Evolutionary conservation across 1,284 basidiomycete species (phyloP), one percentile per base, ranked within the genome.

Genomic region (Fomitopsis schrenkii): DNA sequence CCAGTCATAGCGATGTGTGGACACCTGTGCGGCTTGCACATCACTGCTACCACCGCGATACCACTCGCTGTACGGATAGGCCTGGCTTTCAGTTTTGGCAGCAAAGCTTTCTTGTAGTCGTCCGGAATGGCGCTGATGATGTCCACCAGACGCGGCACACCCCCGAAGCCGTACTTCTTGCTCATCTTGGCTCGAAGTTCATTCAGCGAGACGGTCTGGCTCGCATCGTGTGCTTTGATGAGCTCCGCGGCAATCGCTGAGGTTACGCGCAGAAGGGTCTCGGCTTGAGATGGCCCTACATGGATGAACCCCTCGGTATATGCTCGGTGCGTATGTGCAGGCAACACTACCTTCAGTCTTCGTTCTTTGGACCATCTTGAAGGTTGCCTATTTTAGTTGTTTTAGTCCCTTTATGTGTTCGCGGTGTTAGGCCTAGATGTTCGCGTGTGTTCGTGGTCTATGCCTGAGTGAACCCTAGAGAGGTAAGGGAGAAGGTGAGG

Each of bases 1-100:
- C 97, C 97, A 0, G 97, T 99, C 91, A 99, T 97, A 6, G 97
- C 97, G 62, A 99, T 99, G 77, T 99, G 97, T 5, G 97, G 97
- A 80, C 97, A 99, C 57, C 97, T 86, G 81, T 99, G 97, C 2
- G 97, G 97, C 74, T 99, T 99, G 82, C 96, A 98, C 97, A 99
- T 99, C 42, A 99, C 97, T 5, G 97, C 97, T 5, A 99, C 97
- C 17, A 99, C 97, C 1, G 97, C 97, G 62, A 97, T 97, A 93
- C 97, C 97, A 75, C 93, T 96, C 2, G 97, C 97, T n/a, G 96
- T 98, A 67, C 97, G 82, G 58, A 99, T 94, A 6, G 97, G 97
- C 69, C 98, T 88, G 15, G 97, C 97, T 69, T 89, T 92, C 64
- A 99, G 80, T 72, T 92, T 96, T 1, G 96, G 95, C 54, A 98